phyloP scores from a whole-genome alignment of 2,329 filamentous ascomycete species.

The Pestalotiopsis sp. region DNA sequence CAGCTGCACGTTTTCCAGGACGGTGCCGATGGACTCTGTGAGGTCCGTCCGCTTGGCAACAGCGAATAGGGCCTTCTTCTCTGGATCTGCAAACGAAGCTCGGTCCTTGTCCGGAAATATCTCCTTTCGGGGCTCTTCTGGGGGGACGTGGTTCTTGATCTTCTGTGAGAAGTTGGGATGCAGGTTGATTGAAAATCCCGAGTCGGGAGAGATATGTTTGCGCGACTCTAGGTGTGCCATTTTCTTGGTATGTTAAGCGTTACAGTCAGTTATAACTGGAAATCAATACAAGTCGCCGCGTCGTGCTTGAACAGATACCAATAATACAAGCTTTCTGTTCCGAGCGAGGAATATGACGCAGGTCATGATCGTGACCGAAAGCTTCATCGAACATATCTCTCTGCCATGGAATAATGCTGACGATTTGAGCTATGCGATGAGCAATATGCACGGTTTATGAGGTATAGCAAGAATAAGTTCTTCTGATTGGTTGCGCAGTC shows the following conservation, averaged over 20 bases:
- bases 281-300: no score
- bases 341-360: not conserved
- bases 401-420: not conserved
- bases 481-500: not conserved
- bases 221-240: conserved; percentile 46
- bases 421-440: not conserved
- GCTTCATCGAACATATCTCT: not conserved
- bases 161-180: conserved; percentile 51
- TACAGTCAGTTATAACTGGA: no score
- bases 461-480: not conserved
- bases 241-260: not conserved
- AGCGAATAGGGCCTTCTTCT: conserved; percentile 43
- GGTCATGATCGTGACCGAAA: not conserved
- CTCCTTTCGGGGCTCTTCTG: conserved; percentile 38
- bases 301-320: no score
- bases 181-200: conserved; percentile 46
- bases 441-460: not conserved
- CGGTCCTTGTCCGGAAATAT: conserved; percentile 33
- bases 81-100: conserved; percentile 43
- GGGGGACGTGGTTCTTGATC: conserved; percentile 42
- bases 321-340: no score
- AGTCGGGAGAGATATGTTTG: conserved; percentile 52
- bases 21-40: conserved; percentile 44
- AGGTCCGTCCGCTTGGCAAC: conserved; percentile 40
- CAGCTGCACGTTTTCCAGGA: conserved; percentile 11